A percentile compares a stretch with the other conserved stretches of the same genome.
Conservation (phyloP, 179 eudicot genomes). For the Beta macrorhiza region DNA sequence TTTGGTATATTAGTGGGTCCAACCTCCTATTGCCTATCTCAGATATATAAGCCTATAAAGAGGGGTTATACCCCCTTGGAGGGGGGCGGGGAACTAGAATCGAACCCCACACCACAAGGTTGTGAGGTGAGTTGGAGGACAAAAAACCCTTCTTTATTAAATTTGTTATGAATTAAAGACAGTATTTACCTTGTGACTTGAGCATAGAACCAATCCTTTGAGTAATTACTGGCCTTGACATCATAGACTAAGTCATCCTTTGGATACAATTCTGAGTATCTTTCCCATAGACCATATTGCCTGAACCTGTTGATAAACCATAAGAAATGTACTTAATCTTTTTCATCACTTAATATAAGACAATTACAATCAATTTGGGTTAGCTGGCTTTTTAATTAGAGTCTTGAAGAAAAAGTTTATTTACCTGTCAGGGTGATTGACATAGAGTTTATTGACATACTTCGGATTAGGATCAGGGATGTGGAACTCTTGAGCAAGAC, state of each 20-base stretch:
- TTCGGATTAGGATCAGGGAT: conserved; percentile 77
- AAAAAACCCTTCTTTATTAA: no score
- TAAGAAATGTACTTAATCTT: neutral
- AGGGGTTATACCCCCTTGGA: no score
- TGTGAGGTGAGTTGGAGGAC: no score
- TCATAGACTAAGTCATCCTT: conserved; percentile 61
- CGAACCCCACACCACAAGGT: no score
- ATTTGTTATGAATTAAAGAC: neutral
- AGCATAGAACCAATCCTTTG: conserved; percentile 81
- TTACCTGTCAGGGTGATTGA: conserved; percentile 75
- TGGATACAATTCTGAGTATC: conserved; percentile 67
- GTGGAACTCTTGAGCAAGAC: conserved; percentile 66
- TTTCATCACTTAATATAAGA: no score
- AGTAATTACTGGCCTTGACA: conserved; percentile 55
- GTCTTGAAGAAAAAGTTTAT: neutral
- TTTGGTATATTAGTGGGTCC: no score
- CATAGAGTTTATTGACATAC: conserved; percentile 56
- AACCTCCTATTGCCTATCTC: no score
- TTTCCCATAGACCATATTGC: conserved; percentile 88
- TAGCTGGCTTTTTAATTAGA: no score
- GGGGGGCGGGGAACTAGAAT: no score
- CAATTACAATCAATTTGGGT: no score
- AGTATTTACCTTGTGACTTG: conserved; percentile 65
- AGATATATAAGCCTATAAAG: no score
- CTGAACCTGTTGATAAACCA: conserved; percentile 47